Percentiles rank a stretch among this genome's conserved stretches.
These are phyloP conservation scores for Rosa lucieae DNA, from an alignment of 306 rosid genomes.

Conservation along the genomic window DNA sequence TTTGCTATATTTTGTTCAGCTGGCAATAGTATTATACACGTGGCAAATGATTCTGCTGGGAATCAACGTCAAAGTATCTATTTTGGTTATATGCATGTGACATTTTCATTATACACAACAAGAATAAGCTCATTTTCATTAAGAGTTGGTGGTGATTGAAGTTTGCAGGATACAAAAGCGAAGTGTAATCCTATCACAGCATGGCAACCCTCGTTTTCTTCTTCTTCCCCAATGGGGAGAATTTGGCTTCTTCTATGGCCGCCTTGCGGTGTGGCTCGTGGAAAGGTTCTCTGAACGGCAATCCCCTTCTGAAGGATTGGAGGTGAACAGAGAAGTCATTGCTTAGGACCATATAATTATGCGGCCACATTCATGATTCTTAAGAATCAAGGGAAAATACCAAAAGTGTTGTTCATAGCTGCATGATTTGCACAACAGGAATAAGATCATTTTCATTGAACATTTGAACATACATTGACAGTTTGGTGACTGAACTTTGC, in stretches of 20 bases:
- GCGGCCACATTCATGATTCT: neutral
- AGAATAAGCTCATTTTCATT: neutral
- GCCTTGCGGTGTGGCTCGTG: neutral
- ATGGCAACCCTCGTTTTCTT: no score
- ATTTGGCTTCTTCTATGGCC: neutral
- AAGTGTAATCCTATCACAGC: no score
- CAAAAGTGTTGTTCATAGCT: neutral
- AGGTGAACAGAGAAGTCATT: neutral
- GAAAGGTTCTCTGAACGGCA: no score
- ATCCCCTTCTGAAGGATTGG: no score
- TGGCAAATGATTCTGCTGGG: neutral
- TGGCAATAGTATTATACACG: neutral
- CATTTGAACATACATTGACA: neutral
- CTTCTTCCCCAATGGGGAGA: no score
- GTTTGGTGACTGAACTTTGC: constrained; percentile 27
- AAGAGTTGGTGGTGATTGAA: no score
- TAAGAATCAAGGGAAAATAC: neutral
- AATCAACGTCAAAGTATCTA: neutral
- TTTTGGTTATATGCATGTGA: neutral
- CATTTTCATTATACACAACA: neutral
- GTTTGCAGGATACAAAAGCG: no score
- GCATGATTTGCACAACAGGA: constrained; percentile 9
- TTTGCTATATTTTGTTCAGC: neutral
- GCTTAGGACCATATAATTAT: no score
- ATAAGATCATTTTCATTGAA: constrained; percentile 9